Evolutionary conservation across 2,329 filamentous ascomycete species (phyloP).

Genomic region (Claviceps pazoutovae): DNA sequence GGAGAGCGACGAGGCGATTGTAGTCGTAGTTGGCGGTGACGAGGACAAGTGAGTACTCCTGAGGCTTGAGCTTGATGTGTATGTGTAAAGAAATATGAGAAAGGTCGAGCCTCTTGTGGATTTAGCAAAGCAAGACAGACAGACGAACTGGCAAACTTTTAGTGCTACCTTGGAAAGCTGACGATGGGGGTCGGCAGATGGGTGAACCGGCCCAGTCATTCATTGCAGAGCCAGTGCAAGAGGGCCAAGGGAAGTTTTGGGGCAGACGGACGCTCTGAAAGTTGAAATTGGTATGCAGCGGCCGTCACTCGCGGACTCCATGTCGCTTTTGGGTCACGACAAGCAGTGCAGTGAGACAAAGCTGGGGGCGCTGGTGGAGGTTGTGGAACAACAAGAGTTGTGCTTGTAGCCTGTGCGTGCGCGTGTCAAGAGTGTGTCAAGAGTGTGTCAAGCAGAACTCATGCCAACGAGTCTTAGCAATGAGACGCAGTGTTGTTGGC

Average conservation of each 20-base stretch:
- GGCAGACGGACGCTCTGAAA: not conserved
- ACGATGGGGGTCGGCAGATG: not conserved
- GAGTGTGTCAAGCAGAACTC: not conserved
- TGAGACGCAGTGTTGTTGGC: not conserved
- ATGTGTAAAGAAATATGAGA: not conserved
- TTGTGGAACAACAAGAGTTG: not conserved
- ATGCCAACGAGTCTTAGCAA: not conserved
- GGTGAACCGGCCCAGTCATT: not conserved
- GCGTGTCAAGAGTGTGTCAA: not conserved
- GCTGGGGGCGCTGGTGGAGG: not conserved
- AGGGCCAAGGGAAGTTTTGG: not conserved
- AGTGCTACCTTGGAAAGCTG: not conserved
- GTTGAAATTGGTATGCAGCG: not conserved
- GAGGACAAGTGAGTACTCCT: not conserved
- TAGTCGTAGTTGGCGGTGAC: not conserved
- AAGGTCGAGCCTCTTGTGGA: not conserved
- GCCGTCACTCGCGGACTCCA: not conserved
- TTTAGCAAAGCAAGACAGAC: not conserved
- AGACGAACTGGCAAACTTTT: not conserved
- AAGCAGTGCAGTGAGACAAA: conserved; percentile 3
- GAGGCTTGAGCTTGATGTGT: not conserved
- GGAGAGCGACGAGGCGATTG: not conserved
- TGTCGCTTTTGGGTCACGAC: not conserved
- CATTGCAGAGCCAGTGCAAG: conserved; percentile 3
- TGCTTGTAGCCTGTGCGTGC: not conserved